Evolutionary conservation across 2,329 filamentous ascomycete genomes (phyloP), one percentile per base, ranked within the genome.

Genomic region (Pseudonectria buxi): DNA sequence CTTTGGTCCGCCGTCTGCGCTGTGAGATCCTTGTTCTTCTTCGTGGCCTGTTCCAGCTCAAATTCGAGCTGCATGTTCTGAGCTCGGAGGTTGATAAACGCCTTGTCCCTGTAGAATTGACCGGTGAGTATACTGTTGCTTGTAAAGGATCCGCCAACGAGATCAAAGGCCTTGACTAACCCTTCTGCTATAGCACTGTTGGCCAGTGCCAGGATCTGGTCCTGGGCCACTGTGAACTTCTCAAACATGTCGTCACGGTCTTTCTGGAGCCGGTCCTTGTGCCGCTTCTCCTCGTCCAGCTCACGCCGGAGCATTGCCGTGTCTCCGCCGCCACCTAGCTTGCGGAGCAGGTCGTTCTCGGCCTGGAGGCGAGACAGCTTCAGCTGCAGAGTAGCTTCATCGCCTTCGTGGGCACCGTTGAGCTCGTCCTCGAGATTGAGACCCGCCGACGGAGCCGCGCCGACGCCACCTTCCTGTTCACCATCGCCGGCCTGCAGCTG

Each of bases 391-490:
- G 64, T 65, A 10, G 58, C 52, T 10, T 60, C 56, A 10, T 44
- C 50, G 26, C 58, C 57, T 6, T 64, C 60, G 39, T 63, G 62
- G 27, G 55, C 68, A 38, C 65, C 65, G 33, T 74, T 70, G 4
- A 82, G 64, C 54, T 82, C 78, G 40, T 80, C 72, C 54, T 79
- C 76, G 7, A 82, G 68, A 40, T 62, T 75, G 27, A 71, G 62
- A 27, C 49, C 44, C 11, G 46, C 30, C 7, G 44, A 39, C 16
- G 50, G 35, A 7, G 37, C 35, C 18, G 30, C 40, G 6, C 45
- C 44, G 14, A 49, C 24, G 12, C 29, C 35, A 27, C 43, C 47
- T 10, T 40, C 48, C 25, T 53, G 48, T 18, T 47, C 18, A 12
- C 39, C 37, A 22, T 33, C 56, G n/a, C 53, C 57, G 12, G 64